Evolutionary conservation across 1,284 basidiomycete genomes (phyloP), one percentile per base, ranked within the genome.

Genomic region (Rhodotorula sp.): DNA sequence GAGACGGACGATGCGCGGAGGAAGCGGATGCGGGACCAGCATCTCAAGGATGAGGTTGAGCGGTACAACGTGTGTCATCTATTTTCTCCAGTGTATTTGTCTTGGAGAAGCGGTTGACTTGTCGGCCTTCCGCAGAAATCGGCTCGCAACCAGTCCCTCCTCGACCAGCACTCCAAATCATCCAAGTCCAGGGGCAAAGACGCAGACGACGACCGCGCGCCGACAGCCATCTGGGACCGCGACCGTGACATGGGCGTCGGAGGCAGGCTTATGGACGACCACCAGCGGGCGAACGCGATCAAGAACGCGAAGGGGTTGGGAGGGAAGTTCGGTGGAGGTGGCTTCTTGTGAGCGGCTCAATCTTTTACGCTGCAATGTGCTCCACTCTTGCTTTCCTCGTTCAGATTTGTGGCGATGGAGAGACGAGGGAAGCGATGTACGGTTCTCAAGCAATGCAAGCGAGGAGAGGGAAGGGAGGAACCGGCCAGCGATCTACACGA

Each of bases 241-340:
- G 83, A 86, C 51, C 83, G 91, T 30, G 91, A 94, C 80, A 94
- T 96, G 91, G 86, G 85, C 6, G 77, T 94, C 20, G 87, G 87
- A 8, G 93, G 93, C 9, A 82, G 90, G 61, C 81, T 94, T 50
- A 88, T 96, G 88, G 90, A 90, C 75, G 92, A 94, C 72, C 85
- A 84, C 66, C 87, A 90, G 78, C 84, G 93, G 65, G 83, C 85
- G 64, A 87, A 87, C 77, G 84, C 92, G 80, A 85, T 96, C 74
- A 84, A 84, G 62, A 92, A 94, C 69, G 88, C 92, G 18, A 86
- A 85, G 73, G 87, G 73, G 15, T 53, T 77, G 28, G 69, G 72
- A 22, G 68, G 71, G 10, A 55, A 74, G n/a, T 77, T 77, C 48
- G 69, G 72, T 6, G 70, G 71, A 2, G 71, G 74, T 1, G 65